phyloP scores from a whole-genome alignment of 805 yeast species.

The Metschnikowia corniflorae region DNA sequence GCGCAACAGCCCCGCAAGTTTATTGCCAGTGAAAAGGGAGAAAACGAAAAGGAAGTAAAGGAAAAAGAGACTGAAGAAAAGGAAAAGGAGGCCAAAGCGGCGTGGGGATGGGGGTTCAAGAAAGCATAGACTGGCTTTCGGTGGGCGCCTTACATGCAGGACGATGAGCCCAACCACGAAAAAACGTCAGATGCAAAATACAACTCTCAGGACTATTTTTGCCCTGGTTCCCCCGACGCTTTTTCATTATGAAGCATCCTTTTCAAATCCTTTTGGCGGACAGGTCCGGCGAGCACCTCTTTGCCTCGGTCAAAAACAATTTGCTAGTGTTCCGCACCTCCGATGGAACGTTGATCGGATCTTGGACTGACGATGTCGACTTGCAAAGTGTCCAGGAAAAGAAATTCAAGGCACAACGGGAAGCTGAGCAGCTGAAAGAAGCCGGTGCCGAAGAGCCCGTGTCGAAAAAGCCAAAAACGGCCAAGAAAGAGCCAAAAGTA shows the following conservation, averaged over 20 bases:
- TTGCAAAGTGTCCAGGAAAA: conserved; percentile 48
- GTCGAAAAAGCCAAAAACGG: conserved; percentile 11
- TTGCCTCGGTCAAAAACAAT: conserved; percentile 55
- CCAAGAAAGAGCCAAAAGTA: conserved; percentile 17
- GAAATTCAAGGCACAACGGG: conserved; percentile 26
- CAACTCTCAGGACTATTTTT: no score
- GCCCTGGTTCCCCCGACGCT: no score
- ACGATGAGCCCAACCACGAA: conserved; percentile 6
- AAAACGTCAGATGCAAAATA: background rate
- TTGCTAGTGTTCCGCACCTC: conserved; percentile 49
- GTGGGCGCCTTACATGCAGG: conserved; percentile 8
- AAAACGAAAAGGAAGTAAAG: background rate
- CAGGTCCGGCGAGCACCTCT: conserved; percentile 45
- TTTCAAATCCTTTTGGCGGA: conserved; percentile 55
- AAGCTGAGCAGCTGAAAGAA: conserved; percentile 19
- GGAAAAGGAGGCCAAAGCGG: conserved; percentile 4
- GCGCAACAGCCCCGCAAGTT: conserved; percentile 19
- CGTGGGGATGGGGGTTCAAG: conserved; percentile 19
- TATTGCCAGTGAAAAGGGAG: conserved; percentile 4
- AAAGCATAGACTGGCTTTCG: conserved; percentile 1
- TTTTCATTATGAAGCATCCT: conserved; percentile 80
- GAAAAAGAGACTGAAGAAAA: background rate
- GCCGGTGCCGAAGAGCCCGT: conserved; percentile 12
- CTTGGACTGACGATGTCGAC: conserved; percentile 62
- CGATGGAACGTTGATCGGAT: conserved; percentile 45